Percentiles rank a stretch among this genome's conserved stretches.
These are phyloP conservation scores for Lecanicillium sp. DNA, from an alignment of 2,329 filamentous ascomycete genomes.

Conservation along the genomic window DNA sequence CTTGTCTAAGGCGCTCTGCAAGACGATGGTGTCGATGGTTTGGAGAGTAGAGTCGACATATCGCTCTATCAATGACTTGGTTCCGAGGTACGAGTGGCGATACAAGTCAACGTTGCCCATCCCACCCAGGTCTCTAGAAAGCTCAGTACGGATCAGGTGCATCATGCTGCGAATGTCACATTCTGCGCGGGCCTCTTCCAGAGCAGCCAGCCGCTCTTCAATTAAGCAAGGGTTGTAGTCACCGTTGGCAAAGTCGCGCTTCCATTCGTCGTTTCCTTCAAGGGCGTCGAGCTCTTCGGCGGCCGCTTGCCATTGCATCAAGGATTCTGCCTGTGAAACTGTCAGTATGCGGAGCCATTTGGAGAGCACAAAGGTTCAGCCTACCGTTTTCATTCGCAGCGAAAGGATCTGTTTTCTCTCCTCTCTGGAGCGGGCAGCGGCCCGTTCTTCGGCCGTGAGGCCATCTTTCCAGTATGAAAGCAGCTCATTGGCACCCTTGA, in stretches of 20 bases:
- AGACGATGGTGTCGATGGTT: constrained; percentile 65
- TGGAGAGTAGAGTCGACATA: constrained; percentile 75
- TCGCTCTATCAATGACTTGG: constrained; percentile 76
- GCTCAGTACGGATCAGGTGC: constrained; percentile 68
- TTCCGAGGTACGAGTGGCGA: constrained; percentile 75
- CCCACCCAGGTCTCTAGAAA: constrained; percentile 73
- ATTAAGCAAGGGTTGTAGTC: constrained; percentile 69
- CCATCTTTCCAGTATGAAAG: constrained; percentile 44
- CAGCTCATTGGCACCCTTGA: constrained; percentile 31
- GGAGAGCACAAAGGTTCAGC: constrained; percentile 16
- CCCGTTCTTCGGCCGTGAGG: constrained; percentile 40
- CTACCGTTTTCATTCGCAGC: constrained; percentile 56
- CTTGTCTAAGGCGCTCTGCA: constrained; percentile 43
- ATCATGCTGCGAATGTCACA: constrained; percentile 72
- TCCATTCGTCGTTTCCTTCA: constrained; percentile 78
- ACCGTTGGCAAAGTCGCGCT: constrained; percentile 49
- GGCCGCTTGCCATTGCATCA: constrained; percentile 65
- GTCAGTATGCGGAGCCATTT: constrained; percentile 6
- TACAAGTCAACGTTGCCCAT: constrained; percentile 82
- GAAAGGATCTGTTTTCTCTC: constrained; percentile 55
- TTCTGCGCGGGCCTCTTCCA: constrained; percentile 65
- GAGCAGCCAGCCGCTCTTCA: constrained; percentile 56
- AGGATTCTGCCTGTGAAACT: constrained; percentile 50
- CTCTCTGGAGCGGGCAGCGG: constrained; percentile 37
- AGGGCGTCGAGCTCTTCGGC: constrained; percentile 70